phyloP scores from a whole-genome alignment of 2,329 filamentous ascomycete species.

The Aspergillus brasiliensis region DNA sequence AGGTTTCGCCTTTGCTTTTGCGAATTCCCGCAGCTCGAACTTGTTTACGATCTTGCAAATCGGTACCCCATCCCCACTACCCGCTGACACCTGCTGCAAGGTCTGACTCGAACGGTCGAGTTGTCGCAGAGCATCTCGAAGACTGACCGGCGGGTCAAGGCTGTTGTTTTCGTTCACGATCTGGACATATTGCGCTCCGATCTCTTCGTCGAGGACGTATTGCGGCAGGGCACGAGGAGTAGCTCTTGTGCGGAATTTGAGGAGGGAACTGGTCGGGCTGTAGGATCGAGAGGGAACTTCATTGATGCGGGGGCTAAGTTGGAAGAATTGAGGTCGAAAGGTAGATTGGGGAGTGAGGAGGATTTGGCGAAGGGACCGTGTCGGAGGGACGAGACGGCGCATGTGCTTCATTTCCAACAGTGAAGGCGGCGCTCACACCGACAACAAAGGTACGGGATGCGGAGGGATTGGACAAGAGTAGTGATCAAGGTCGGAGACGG shows the following conservation, averaged over 20 bases:
- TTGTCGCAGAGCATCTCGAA: constrained; percentile 39
- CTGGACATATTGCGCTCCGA: constrained; percentile 33
- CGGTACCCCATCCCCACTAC: constrained; percentile 43
- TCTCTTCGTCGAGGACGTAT: constrained; percentile 37
- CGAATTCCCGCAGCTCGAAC: constrained; percentile 50
- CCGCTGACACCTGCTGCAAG: constrained; percentile 53
- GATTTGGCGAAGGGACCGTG: constrained; percentile 34
- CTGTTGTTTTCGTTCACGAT: constrained; percentile 37
- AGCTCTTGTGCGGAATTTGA: background rate
- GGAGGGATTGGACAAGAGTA: background rate
- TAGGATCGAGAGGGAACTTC: constrained; percentile 12
- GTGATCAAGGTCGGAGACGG: background rate
- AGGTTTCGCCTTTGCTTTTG: constrained; percentile 43
- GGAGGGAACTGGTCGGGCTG: constrained; percentile 19
- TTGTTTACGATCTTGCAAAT: constrained; percentile 73
- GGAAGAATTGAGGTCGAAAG: constrained; percentile 17
- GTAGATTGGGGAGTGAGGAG: constrained; percentile 28
- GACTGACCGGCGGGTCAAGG: constrained; percentile 32
- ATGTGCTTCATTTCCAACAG: constrained; percentile 35
- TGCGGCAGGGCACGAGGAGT: constrained; percentile 10
- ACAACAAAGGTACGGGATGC: background rate
- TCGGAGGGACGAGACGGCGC: constrained; percentile 35
- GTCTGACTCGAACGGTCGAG: constrained; percentile 55
- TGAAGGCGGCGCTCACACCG: background rate
- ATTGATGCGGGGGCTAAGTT: constrained; percentile 1